phyloP scores from a whole-genome alignment of 2,329 filamentous ascomycete species.

The Colletotrichum caudatum region DNA sequence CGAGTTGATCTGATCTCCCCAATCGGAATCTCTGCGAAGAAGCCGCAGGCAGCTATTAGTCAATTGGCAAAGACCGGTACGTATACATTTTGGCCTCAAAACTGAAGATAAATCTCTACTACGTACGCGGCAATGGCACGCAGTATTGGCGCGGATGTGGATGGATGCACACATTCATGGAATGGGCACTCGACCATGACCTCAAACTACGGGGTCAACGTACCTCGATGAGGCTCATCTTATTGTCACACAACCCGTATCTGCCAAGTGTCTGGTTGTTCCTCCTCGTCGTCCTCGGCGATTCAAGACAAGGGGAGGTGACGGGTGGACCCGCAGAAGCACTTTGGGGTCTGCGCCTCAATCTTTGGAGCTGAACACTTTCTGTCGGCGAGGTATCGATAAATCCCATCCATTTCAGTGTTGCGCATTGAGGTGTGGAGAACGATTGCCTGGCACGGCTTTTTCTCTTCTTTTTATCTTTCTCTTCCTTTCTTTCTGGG shows the following conservation, averaged over 20 bases:
- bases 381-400: conserved; percentile 27
- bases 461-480: background rate
- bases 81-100: background rate
- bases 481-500: too few relatives aligned
- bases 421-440: background rate
- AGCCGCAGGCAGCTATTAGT: background rate
- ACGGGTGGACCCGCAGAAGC: conserved; percentile 16
- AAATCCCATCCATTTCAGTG: conserved; percentile 22
- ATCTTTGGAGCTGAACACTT: conserved; percentile 29
- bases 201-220: background rate
- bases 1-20: conserved; percentile 4
- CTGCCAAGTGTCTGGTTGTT: conserved; percentile 27
- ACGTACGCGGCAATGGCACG: too few relatives aligned
- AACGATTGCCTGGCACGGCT: background rate
- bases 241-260: background rate
- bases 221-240: conserved; percentile 2
- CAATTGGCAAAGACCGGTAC: background rate
- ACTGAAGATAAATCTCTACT: background rate
- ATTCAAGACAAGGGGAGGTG: conserved; percentile 18
- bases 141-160: background rate
- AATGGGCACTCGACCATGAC: background rate
- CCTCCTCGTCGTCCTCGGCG: conserved; percentile 1
- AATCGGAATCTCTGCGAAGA: background rate
- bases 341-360: conserved; percentile 32
- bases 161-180: background rate